phyloP scores from a whole-genome alignment of 257 asterid species.

The Solanum sejunctum region DNA sequence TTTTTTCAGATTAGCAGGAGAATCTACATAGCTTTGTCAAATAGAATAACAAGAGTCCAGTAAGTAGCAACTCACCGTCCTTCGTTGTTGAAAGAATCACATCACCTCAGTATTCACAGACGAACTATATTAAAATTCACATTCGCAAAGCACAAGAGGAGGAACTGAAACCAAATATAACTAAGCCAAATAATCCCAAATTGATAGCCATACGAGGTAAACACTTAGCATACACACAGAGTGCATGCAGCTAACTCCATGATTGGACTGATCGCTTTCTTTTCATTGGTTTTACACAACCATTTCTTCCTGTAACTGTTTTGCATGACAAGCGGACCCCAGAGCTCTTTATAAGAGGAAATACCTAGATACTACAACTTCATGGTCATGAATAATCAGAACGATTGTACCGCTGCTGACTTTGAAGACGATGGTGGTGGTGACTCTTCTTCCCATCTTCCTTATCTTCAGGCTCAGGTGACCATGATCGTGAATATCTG shows the following conservation, averaged over 20 bases:
- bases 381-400: constrained; percentile 1
- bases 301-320: background rate
- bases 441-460: background rate
- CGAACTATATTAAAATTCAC: background rate
- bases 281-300: background rate
- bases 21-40: background rate
- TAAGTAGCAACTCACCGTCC: background rate
- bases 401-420: background rate
- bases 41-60: background rate
- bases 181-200: no score
- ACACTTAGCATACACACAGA: background rate
- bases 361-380: background rate
- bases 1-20: background rate
- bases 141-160: background rate
- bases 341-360: background rate
- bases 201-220: no score
- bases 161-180: no score
- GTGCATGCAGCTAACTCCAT: background rate
- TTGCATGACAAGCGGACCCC: background rate
- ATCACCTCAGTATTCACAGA: background rate
- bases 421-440: background rate
- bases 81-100: background rate
- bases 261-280: background rate
- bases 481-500: background rate
- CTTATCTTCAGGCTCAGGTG: background rate